These are phyloP conservation scores for Oenanthe sinensis DNA, from an alignment of 129 eudicot species.

Conservation along the genomic window DNA sequence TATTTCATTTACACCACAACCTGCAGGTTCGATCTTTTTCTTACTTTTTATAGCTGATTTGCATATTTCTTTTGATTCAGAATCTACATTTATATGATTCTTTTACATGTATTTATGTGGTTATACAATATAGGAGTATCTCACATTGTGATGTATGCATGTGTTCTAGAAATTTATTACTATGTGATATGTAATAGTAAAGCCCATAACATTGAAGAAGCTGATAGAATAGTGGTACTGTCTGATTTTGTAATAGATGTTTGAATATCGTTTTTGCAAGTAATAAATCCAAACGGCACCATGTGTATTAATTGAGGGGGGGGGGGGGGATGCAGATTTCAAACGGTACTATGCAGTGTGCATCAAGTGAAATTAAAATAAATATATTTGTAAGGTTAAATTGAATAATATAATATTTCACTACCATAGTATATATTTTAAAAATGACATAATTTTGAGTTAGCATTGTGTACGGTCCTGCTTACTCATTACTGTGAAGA, in stretches of 20 bases:
- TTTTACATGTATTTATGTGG: background rate
- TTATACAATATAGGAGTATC: no score
- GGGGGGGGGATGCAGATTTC: no score
- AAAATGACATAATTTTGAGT: no score
- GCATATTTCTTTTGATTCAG: background rate
- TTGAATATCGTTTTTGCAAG: background rate
- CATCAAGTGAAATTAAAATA: background rate
- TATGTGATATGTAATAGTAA: background rate
- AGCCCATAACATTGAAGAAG: background rate
- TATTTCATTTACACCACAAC: background rate
- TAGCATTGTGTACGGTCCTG: no score
- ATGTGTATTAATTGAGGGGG: background rate
- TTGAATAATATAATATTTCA: no score
- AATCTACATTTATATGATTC: background rate
- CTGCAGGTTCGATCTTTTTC: background rate
- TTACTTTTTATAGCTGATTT: background rate
- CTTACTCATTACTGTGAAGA: no score
- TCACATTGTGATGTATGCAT: no score
- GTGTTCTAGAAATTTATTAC: no score
- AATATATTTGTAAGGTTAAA: no score
- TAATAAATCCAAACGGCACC: background rate
- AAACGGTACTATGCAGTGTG: background rate
- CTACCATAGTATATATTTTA: no score
- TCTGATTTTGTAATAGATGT: background rate
- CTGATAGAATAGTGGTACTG: no score